Evolutionary conservation across 257 asterid genomes (phyloP).

Genomic region (Solanum habrochaites): DNA sequence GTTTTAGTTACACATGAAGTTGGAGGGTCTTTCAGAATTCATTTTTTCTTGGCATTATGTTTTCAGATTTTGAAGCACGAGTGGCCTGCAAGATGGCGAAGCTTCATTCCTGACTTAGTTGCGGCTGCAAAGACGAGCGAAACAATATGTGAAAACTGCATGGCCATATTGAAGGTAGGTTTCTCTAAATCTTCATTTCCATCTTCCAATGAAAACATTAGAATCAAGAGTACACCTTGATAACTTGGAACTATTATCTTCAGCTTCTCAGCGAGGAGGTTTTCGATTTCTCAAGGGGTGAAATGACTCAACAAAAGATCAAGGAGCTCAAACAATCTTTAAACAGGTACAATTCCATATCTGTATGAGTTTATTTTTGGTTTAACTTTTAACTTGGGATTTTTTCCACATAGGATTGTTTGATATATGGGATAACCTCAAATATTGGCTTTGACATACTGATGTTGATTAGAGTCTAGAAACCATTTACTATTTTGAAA

Average conservation of each 20-base stretch:
- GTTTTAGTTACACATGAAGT: background rate
- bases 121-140: slow-evolving; percentile 96
- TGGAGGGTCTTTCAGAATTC: background rate
- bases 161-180: slow-evolving; percentile 96
- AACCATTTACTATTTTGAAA: background rate
- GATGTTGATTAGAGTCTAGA: background rate
- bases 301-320: slow-evolving; percentile 97
- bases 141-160: slow-evolving; percentile 97
- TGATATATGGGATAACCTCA: background rate
- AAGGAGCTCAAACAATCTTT: slow-evolving; percentile 87
- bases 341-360: slow-evolving; percentile 50
- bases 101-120: slow-evolving; percentile 91
- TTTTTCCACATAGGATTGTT: background rate
- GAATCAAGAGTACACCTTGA: background rate
- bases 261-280: slow-evolving; percentile 99
- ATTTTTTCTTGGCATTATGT: background rate
- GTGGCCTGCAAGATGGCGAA: slow-evolving; percentile 94
- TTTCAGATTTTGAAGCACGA: slow-evolving; percentile 94
- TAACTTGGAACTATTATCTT: slow-evolving; percentile 4
- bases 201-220: background rate
- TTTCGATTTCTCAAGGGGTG: slow-evolving; percentile 98
- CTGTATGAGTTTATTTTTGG: background rate
- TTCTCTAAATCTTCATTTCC: background rate
- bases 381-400: background rate
- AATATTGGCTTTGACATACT: background rate